A percentile compares a stretch with the other conserved stretches of the same genome.
Conservation (phyloP, 2,329 filamentous ascomycete species). For the Phaeoacremonium minimum region DNA sequence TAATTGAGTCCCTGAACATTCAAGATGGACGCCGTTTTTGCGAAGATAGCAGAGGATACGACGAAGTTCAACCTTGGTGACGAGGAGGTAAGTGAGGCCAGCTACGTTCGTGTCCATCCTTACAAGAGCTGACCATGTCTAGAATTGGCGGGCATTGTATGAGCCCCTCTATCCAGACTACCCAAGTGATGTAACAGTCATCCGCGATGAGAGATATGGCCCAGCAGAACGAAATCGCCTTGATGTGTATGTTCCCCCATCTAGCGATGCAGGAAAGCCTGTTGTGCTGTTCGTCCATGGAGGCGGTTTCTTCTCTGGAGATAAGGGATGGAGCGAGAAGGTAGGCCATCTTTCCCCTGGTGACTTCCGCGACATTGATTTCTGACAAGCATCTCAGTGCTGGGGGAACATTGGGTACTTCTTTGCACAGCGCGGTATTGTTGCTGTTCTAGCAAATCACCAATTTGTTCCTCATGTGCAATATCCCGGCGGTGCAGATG, state of each 20-base stretch:
- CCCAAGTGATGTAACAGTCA: neutral
- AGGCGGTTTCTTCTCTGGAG: slow-evolving; percentile 4
- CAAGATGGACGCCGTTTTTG: slow-evolving; percentile 3
- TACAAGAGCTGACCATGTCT: neutral
- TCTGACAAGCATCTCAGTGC: slow-evolving; percentile 2
- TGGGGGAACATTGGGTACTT: slow-evolving; percentile 10
- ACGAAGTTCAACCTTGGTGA: slow-evolving; percentile 2
- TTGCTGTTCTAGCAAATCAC: slow-evolving; percentile 9
- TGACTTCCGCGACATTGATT: neutral
- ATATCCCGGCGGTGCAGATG: slow-evolving; percentile 11
- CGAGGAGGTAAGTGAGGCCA: slow-evolving; percentile 1
- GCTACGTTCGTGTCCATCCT: neutral
- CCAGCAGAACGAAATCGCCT: slow-evolving; percentile 2
- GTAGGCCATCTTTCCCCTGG: neutral
- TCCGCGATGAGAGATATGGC: slow-evolving; percentile 1
- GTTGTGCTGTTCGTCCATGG: slow-evolving; percentile 1
- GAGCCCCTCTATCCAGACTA: slow-evolving; percentile 2
- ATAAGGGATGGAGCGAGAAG: slow-evolving; percentile 3
- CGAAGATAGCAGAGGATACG: slow-evolving; percentile 2
- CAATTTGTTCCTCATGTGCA: slow-evolving; percentile 7
- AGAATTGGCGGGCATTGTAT: slow-evolving; percentile 1
- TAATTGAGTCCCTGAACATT: too few species aligned
- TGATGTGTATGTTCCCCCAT: neutral
- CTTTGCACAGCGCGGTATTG: slow-evolving; percentile 8
- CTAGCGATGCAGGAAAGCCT: neutral